phyloP scores from a whole-genome alignment of 352 stramenopile species.

The Pythium pyrilobum region DNA sequence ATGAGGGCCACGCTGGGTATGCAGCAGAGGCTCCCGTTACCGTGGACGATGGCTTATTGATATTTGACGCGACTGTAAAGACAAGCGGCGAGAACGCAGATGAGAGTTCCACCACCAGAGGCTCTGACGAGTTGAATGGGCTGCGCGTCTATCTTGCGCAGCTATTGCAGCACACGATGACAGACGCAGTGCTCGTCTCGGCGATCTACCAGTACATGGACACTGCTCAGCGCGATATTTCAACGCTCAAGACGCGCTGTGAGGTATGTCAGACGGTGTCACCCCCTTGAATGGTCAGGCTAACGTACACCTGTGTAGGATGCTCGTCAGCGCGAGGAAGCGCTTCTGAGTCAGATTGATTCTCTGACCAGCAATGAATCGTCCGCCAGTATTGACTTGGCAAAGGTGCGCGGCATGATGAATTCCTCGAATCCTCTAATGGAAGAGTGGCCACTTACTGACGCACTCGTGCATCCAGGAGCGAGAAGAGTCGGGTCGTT shows the following conservation, averaged over 20 bases:
- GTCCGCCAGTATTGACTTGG: slow-evolving; percentile 4
- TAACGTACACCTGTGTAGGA: slow-evolving; percentile 11
- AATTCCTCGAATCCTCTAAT: background rate
- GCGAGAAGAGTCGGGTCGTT: slow-evolving; percentile 9
- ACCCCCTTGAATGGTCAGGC: too few species aligned
- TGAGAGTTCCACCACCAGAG: background rate
- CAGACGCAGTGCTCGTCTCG: slow-evolving; percentile 9
- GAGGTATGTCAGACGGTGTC: slow-evolving; percentile 9
- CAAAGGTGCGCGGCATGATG: slow-evolving; percentile 7
- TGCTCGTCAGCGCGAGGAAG: slow-evolving; percentile 13
- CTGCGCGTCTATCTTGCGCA: slow-evolving; percentile 11
- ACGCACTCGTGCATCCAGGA: slow-evolving; percentile 29
- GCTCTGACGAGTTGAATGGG: slow-evolving; percentile 4
- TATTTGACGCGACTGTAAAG: background rate
- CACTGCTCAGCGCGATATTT: slow-evolving; percentile 1
- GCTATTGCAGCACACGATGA: slow-evolving; percentile 5
- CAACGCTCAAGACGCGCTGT: background rate
- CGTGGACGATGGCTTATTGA: too few species aligned
- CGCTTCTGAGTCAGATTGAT: slow-evolving; percentile 12
- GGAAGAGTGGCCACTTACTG: background rate
- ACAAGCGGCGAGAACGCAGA: background rate
- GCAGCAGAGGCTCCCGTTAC: too few species aligned
- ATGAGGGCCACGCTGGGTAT: background rate
- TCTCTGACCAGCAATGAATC: slow-evolving; percentile 14
- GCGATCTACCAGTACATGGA: slow-evolving; percentile 22